Conservation (phyloP, 176 grass and related monocot species). For the Lolium multiflorum region DNA sequence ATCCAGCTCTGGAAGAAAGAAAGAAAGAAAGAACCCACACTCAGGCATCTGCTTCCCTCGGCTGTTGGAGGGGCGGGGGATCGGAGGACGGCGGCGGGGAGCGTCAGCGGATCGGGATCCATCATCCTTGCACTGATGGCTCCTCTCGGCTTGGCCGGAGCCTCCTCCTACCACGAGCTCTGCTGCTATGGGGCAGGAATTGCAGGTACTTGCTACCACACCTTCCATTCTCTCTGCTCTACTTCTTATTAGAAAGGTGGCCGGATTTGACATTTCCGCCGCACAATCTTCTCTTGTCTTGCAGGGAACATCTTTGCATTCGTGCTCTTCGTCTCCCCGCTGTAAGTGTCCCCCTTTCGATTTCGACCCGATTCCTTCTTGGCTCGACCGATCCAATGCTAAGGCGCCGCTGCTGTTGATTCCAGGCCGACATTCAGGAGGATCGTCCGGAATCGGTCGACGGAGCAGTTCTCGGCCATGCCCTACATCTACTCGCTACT, state of each 20-base stretch:
- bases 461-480: slow-evolving; percentile 92
- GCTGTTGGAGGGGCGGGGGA: neutral
- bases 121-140: slow-evolving; percentile 41
- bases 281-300: slow-evolving; percentile 17
- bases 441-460: slow-evolving; percentile 78
- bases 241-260: neutral
- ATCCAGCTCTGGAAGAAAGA: neutral
- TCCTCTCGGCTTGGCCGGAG: slow-evolving; percentile 5
- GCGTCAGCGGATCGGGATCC: slow-evolving; percentile 26
- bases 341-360: slow-evolving; percentile 54
- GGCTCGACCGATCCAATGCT: neutral
- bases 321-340: slow-evolving; percentile 88
- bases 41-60: neutral
- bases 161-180: slow-evolving; percentile 50
- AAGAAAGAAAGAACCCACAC: neutral
- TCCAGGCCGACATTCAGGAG: slow-evolving; percentile 87
- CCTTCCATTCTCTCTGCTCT: neutral
- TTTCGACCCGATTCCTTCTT: slow-evolving; percentile 19
- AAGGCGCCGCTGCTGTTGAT: neutral
- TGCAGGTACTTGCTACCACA: slow-evolving; percentile 46
- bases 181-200: slow-evolving; percentile 85
- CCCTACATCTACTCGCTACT: slow-evolving; percentile 96
- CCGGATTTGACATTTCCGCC: neutral
- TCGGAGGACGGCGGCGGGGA: neutral
- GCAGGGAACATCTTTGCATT: slow-evolving; percentile 93